phyloP scores from a whole-genome alignment of 768 basidiomycete species.

The Fomitopsis pulvina region DNA sequence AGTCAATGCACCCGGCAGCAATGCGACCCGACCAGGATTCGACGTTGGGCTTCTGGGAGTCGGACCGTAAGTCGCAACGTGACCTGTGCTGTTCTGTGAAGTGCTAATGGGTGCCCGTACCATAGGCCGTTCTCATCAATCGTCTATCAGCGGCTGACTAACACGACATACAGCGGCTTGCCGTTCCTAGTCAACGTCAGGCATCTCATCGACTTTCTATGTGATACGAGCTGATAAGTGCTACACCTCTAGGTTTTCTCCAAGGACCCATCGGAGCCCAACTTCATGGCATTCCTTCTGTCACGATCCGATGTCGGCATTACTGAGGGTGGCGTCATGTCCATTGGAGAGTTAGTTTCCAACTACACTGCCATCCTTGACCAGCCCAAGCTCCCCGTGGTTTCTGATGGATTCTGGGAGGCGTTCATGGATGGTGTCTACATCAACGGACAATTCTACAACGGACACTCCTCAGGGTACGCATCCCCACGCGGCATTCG shows the following conservation, averaged over 20 bases:
- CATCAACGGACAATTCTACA: not conserved
- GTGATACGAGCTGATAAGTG: not conserved
- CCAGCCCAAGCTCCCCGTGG: not conserved
- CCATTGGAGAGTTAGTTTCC: not conserved
- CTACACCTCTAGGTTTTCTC: not conserved
- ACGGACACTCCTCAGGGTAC: not conserved
- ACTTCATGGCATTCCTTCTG: slow-evolving; percentile 5
- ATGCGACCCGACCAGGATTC: too few species aligned
- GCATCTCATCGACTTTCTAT: too few species aligned
- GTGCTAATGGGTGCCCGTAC: too few species aligned
- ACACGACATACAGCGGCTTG: not conserved
- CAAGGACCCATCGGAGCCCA: not conserved
- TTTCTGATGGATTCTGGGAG: not conserved
- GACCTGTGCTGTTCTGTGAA: too few species aligned
- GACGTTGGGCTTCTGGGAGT: too few species aligned
- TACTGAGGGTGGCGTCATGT: slow-evolving; percentile 2
- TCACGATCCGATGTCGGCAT: not conserved
- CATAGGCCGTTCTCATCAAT: not conserved
- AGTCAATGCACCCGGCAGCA: not conserved
- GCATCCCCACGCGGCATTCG: not conserved
- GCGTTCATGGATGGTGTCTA: slow-evolving; percentile 2
- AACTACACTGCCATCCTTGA: not conserved
- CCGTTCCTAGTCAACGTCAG: slow-evolving; percentile 1
- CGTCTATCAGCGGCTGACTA: not conserved
- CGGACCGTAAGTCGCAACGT: not conserved